These are phyloP conservation scores for Brassica rapa DNA, from an alignment of 345 rosid genomes.

Conservation along the genomic window DNA sequence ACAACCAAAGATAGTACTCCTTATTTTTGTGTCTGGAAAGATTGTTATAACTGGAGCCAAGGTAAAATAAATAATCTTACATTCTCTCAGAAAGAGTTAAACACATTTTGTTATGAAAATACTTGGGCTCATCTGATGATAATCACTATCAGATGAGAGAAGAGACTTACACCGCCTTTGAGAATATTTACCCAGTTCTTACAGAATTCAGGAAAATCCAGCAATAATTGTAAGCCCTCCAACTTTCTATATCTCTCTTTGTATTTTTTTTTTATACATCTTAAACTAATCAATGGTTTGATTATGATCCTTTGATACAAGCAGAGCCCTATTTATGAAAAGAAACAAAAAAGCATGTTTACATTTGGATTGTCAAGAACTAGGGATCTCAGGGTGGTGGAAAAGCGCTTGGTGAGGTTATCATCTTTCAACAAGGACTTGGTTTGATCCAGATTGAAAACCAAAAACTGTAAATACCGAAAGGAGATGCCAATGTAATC, in stretches of 20 bases:
- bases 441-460: slow-evolving; percentile 28
- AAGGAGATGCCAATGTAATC: slow-evolving; percentile 27
- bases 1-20: slow-evolving; percentile 83
- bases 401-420: slow-evolving; percentile 20
- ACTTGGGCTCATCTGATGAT: slow-evolving; percentile 10
- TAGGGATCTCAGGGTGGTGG: slow-evolving; percentile 27
- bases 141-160: slow-evolving; percentile 58
- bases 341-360: not conserved
- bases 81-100: not conserved
- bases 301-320: not conserved
- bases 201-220: slow-evolving; percentile 56
- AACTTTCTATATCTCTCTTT: not conserved
- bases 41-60: slow-evolving; percentile 98
- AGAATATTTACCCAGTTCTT: slow-evolving; percentile 87
- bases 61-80: slow-evolving; percentile 42
- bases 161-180: slow-evolving; percentile 79
- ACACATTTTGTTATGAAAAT: not conserved
- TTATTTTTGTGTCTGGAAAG: slow-evolving; percentile 87
- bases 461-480: slow-evolving; percentile 36
- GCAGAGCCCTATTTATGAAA: slow-evolving; percentile 22
- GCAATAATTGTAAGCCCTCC: slow-evolving; percentile 23
- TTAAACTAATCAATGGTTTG: not conserved
- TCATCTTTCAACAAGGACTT: slow-evolving; percentile 14
- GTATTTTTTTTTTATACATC: not conserved
- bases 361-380: slow-evolving; percentile 27